These are phyloP conservation scores for Cytospora piceicola DNA, from an alignment of 2,329 filamentous ascomycete species.

Conservation along the genomic window DNA sequence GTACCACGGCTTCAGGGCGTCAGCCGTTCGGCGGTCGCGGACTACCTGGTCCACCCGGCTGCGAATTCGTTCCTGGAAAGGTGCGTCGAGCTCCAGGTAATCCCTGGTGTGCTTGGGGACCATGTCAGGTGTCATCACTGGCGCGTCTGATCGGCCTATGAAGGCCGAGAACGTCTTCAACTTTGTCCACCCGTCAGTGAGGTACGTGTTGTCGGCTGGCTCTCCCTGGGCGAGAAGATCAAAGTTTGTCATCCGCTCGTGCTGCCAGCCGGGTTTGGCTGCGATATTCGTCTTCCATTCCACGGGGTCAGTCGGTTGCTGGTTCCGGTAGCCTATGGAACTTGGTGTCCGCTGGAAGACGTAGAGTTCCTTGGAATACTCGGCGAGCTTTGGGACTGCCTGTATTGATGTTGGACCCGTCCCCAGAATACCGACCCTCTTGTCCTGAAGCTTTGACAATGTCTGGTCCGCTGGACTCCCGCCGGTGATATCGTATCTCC, in stretches of 20 bases:
- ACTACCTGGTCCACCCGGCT: conserved; percentile 46
- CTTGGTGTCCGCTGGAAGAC: conserved; percentile 62
- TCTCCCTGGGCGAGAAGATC: conserved; percentile 31
- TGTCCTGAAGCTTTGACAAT: conserved; percentile 50
- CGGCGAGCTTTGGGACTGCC: conserved; percentile 49
- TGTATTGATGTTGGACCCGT: conserved; percentile 55
- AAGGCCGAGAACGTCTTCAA: conserved; percentile 13
- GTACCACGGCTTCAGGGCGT: conserved; percentile 54
- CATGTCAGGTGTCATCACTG: conserved; percentile 41
- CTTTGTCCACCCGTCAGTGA: conserved; percentile 51
- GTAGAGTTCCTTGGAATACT: conserved; percentile 53
- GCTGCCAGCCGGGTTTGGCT: conserved; percentile 52
- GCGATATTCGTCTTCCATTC: conserved; percentile 44
- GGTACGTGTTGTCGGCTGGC: conserved; percentile 29
- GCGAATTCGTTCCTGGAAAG: conserved; percentile 47
- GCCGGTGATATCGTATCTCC: conserved; percentile 50
- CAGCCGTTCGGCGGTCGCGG: conserved; percentile 46
- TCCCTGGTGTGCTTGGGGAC: conserved; percentile 42
- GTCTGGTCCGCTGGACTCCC: conserved; percentile 45
- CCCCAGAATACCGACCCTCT: conserved; percentile 53
- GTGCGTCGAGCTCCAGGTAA: conserved; percentile 47
- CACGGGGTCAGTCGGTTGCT: conserved; percentile 46
- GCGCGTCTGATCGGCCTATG: conserved; percentile 38
- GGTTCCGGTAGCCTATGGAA: conserved; percentile 43
- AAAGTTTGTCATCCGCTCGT: conserved; percentile 50